Evolutionary conservation across 2,329 filamentous ascomycete species (phyloP), one percentile per base, ranked within the genome.

Genomic region (Neonectria coccinea): DNA sequence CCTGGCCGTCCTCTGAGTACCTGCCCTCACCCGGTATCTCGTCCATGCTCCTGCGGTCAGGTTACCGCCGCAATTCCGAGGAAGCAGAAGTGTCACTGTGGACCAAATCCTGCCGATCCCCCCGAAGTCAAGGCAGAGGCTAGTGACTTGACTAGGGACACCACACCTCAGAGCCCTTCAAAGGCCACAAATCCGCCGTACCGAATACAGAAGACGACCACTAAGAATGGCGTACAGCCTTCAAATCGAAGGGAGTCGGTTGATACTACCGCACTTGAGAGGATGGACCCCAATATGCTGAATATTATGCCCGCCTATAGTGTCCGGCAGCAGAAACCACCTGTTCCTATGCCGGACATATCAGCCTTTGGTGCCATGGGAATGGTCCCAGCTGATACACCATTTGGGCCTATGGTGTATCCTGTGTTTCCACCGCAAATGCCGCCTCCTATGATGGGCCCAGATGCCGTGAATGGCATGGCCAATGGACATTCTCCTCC

Each of bases 1-100:
- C 90, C 91, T 16, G 91, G 91, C 18, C 85, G 91, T 54, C 91
- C 90, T 9, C 79, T 92, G 59, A 92, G 89, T 76, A 85, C 86
- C 58, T 92, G 90, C 72, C 89, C 90, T 58, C 90, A 92, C 71
- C 85, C 88, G 7, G 82, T 84, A 31, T 87, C 87, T 55, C 85
- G 85, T 44, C 78, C 79, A n/a, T 92, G 89, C 75, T 84, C 83
- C 36, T 91, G 88, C 74, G 84, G 85, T 47, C 84, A 85, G 64
- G 84, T 92, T n/a, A 90, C 89, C 16, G 88, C 87, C 36, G 88
- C 88, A 8, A 87, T 90, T 60, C 87, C 88, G 1, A 83, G 84
- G 68, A 85, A 85, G 67, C 84, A 87, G 64, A 83, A 83, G 58
- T 90, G 88, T 59, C 78, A 78, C 42, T 90, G 88, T 70, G 82